Percentiles rank a stretch among this genome's conserved stretches.
phyloP scores from a whole-genome alignment of 192 early-diverging fungal species.

The Rhizophagus clarus region DNA sequence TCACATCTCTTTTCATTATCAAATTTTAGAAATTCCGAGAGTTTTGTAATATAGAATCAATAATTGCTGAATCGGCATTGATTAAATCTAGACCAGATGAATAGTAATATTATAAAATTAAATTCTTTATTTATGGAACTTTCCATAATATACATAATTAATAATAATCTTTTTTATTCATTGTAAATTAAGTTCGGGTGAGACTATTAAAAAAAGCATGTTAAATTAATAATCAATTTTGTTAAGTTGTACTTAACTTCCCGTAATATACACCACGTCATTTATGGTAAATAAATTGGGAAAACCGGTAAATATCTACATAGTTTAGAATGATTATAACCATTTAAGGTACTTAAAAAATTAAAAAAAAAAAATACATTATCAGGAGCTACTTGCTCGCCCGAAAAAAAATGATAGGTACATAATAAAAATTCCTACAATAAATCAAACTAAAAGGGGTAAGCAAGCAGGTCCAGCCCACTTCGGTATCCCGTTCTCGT shows the following conservation, averaged over 20 bases:
- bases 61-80: neutral
- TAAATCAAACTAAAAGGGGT: neutral
- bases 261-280: neutral
- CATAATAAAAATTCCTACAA: neutral
- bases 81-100: neutral
- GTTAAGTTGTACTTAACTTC: neutral
- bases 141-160: neutral
- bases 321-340: neutral
- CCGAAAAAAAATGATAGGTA: neutral
- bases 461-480: slow-evolving; percentile 24
- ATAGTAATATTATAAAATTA: neutral
- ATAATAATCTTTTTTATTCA: neutral
- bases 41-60: neutral
- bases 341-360: neutral
- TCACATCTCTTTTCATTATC: neutral
- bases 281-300: neutral
- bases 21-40: neutral
- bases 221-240: neutral
- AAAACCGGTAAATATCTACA: neutral
- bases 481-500: neutral
- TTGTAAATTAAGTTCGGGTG: neutral
- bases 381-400: neutral
- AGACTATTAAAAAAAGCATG: neutral
- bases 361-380: neutral
- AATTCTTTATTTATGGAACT: neutral